Evolutionary conservation across 805 yeast species (phyloP), one percentile per base, ranked within the genome.

Genomic region (Saturnispora dispora): DNA sequence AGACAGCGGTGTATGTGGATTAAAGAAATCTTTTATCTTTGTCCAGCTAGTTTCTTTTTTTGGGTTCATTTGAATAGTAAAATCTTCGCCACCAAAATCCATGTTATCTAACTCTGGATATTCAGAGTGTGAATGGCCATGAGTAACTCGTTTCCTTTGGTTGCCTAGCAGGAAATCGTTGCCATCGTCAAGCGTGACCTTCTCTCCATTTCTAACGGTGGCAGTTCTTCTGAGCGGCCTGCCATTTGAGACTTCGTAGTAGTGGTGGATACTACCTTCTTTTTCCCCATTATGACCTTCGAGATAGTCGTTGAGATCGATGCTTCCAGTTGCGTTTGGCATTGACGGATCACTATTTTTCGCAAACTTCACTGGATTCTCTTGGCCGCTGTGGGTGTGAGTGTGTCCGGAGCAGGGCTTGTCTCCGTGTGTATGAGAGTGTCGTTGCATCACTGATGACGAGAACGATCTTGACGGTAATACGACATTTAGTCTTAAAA

Each of bases 1-100:
- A n/a, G 61, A 53, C 18, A 67, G 54, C 23, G 72, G 70, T n/a
- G 59, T 53, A 47, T 64, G 67, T 3, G 72, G 71, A 48, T 67
- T 60, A 56, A 68, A 66, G 46, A 67, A 66, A 44, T 64, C 66
- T 36, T 64, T 65, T 32, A 66, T 53, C 47, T 55, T 63, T 5
- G 58, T 53, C 66, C 65, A 61, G 3, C 51, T 15, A 3, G 63
- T 57, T 23, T 42, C 48, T 39, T 60, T 63, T 27, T 57, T 45
- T 18, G 58, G 58, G 32, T 62, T 62, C 53, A 62, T 52, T 10
- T 53, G 50, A 30, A 60, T 54, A 15, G 57, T 58, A 32, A 55
- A 61, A n/a, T 59, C 66, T 47, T 64, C 67, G 25, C 64, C 66
- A 11, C 54, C 53, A 32, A 63, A 51, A 40, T 63, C 61, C 63